Base-by-base conservation (phyloP, 148 eudicot genomes). In the Cornus controversa region DNA sequence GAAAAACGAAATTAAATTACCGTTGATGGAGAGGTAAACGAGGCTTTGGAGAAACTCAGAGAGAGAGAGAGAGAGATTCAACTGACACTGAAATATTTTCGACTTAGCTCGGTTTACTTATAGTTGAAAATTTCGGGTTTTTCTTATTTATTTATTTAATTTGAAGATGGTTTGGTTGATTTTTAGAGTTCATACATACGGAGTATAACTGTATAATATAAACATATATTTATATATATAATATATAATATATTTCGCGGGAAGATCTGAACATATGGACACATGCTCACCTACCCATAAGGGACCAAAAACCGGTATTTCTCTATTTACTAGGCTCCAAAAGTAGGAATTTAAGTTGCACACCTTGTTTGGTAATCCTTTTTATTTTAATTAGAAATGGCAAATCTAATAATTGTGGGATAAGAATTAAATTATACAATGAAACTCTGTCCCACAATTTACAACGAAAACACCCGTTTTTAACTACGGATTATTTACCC, bases 81-180 rank as follows among this genome's bases (percentile, higher is more conserved):
- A 36, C 53, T 24, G 36, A 67, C 20, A 27, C 40, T 66, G 78
- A 27, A 10, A 40, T 2, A 1, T 58, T 15, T 6, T 10, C 57
- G 3, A 50, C 66, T 20, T 45, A 5, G 70, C 15, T 42, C 26
- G 60, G 62, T 75, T 11, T 26, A 75, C 66, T 75, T 75, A 75
- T 75, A 75, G 36, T 42, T 16, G 40, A 50, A 50, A 50, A 3
- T 50, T 13, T 16, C 2, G 2, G 57, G 57, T 50, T 50, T 50
- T 50, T 16, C 18, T 50, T 50, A 11, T 50, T 50, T 50, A 50
- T 50, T 50, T 47, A 47, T 47, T 47, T 5, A 10, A 47, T 1
- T 8, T 1, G 7, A 47, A 10, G 7, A 5, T 11, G 53, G 13
- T 47, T 47, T 14, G 20, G 57, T 50, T 50, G 18, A 16, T 50